Evolutionary conservation across 352 stramenopile genomes (phyloP), one percentile per base, ranked within the genome.

Genomic region (Nothophytophthora sp.): DNA sequence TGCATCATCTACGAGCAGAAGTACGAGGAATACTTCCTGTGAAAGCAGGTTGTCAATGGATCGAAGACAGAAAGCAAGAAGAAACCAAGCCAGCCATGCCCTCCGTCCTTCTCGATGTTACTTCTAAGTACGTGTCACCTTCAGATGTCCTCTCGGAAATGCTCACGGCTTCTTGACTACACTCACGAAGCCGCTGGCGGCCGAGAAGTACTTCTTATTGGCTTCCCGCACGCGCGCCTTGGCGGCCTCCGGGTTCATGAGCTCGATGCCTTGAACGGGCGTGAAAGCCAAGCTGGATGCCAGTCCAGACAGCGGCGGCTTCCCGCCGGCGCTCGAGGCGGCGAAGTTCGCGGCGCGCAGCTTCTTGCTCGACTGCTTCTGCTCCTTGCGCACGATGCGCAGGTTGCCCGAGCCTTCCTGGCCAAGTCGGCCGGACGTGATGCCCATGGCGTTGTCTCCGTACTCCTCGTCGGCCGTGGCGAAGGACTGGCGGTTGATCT

Each of bases 361-460:
- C 68, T 98, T 98, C 61, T 97, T 96, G 53, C 91, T 97, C 15
- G 70, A 85, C 41, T 95, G 85, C 55, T 91, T 92, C 52, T 96
- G 84, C 42, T 98, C 88, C 60, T 98, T 98, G 40, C 83, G 77
- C 43, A 81, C 57, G 29, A 95, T 76, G 27, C 94, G 85, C 47
- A 98, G 70, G 30, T 82, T 88, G 11, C 92, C 92, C 19, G 82
- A 93, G 33, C 88, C 92, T 74, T 96, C 88, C 20, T 87, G 78
- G 9, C 88, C 90, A 12, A 99, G 73, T 7, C 97, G 86, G 13
- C 96, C 96, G 24, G 88, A 63, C 4, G 95, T 97, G 33, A 98
- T 81, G n/a, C 96, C 97, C 97, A 99, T 99, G 18, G 94, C 95
- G 50, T 98, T 98, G 67, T 99, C 97, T 11, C 96, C 96, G 60